Conservation (phyloP, 176 grass and related monocot genomes). For the Alloteropsis semialata region DNA sequence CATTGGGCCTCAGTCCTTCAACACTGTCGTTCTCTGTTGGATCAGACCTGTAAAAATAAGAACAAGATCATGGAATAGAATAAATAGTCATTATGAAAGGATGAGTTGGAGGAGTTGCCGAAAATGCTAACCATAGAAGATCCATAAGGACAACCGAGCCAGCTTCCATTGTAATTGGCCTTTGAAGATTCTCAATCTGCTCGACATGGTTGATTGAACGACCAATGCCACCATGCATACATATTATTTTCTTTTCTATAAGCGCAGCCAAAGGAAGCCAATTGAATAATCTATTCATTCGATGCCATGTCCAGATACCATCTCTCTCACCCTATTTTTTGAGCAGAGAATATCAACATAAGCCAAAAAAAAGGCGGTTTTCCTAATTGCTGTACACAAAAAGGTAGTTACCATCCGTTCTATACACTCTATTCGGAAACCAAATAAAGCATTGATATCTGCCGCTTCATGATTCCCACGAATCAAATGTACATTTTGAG, state of each 20-base stretch:
- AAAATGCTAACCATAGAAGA: conserved; percentile 74
- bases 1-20: conserved; percentile 95
- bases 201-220: conserved; percentile 98
- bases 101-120: background rate
- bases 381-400: background rate
- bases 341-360: conserved; percentile 3
- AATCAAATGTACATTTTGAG: conserved; percentile 96
- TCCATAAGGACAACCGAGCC: conserved; percentile 99
- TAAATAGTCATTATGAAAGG: background rate
- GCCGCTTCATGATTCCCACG: conserved; percentile 99
- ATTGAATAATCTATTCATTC: conserved; percentile 96
- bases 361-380: background rate
- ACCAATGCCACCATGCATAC: conserved; percentile 99
- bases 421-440: conserved; percentile 98
- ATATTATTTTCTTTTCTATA: conserved; percentile 99
- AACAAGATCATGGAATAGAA: conserved; percentile 31
- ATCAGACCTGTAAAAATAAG: conserved; percentile 79
- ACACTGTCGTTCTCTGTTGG: conserved; percentile 98
- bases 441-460: conserved; percentile 98
- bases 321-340: conserved; percentile 90
- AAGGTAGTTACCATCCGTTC: conserved; percentile 82
- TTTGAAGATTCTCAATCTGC: conserved; percentile 96
- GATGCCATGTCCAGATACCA: conserved; percentile 98
- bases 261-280: conserved; percentile 97
- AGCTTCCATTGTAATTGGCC: conserved; percentile 98